Base-by-base conservation (phyloP, 176 grass and related monocot species). In the Neostapfia colusana region DNA sequence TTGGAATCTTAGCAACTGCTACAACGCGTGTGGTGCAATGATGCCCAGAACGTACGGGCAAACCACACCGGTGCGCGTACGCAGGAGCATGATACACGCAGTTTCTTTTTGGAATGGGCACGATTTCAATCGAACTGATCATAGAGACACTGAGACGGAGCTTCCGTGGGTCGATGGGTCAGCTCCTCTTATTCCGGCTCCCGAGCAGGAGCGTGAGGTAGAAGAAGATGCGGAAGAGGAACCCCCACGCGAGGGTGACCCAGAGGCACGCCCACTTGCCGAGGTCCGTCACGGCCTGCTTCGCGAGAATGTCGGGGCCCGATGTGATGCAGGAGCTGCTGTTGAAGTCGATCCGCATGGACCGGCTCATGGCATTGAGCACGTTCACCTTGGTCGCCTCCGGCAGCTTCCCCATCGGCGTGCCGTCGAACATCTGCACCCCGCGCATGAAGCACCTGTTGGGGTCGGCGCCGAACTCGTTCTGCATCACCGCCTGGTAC, bases 401-500 rank as follows among this genome's bases (percentile, higher is more conserved):
- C 24, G 78, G 65, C 72, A 96, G 59, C 16, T 17, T 41, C 54
- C 79, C 78, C 49, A 96, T 78, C 0, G 89, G 93, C 65, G 93
- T 90, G 31, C 86, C 88, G 76, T 88, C 82, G 69, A 96, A 96
- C 89, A 96, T 92, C 77, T 96, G 89, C 69, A 82, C 77, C 55
- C 93, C 89, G 9, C 81, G 68, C 26, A 92, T 78, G 83, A 96
- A 92, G 77, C 93, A 92, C 83, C 80, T 88, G 46, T 7, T 59
- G 1, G 74, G 24, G 17, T 88, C 85, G 15, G 88, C 87, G 15
- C 87, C 80, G 77, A 92, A 96, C 84, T 96, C 89, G 66, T 96
- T 96, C 75, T 84, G 89, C 84, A 96, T 73, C 87, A 96, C 89
- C 27, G 89, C 93, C 74, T 96, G 82, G 82, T 92, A 96, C n/a